phyloP scores from a whole-genome alignment of 306 rosid genomes.

The Mucuna pruriens region DNA sequence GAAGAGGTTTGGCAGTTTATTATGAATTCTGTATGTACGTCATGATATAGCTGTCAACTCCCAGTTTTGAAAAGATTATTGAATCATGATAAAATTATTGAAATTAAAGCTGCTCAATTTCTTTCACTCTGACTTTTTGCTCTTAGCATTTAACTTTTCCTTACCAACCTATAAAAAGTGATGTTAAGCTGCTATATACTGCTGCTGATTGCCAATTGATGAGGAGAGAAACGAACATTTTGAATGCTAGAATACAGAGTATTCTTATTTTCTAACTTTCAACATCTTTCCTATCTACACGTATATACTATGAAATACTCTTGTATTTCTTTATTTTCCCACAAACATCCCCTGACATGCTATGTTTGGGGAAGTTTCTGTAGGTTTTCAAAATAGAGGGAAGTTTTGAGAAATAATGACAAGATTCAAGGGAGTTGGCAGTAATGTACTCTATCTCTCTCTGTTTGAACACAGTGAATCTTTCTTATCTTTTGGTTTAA shows the following conservation, averaged over 20 bases:
- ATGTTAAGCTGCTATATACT: background rate
- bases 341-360: background rate
- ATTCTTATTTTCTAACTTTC: background rate
- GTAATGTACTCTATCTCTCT: background rate
- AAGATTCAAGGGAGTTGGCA: slow-evolving; percentile 9
- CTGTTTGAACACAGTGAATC: background rate
- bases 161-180: background rate
- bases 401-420: background rate
- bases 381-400: slow-evolving; percentile 17
- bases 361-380: background rate
- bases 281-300: background rate
- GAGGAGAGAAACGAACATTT: slow-evolving; percentile 10
- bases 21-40: background rate
- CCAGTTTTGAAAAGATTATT: background rate
- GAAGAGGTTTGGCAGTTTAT: slow-evolving; percentile 10
- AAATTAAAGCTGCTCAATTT: slow-evolving; percentile 11
- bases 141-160: background rate
- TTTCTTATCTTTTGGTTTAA: background rate
- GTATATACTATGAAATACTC: background rate
- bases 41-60: background rate
- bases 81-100: background rate
- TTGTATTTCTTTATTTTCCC: background rate
- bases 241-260: background rate
- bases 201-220: background rate
- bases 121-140: background rate